Conservation (phyloP, 2,329 filamentous ascomycete species). For the Phoma sp. region DNA sequence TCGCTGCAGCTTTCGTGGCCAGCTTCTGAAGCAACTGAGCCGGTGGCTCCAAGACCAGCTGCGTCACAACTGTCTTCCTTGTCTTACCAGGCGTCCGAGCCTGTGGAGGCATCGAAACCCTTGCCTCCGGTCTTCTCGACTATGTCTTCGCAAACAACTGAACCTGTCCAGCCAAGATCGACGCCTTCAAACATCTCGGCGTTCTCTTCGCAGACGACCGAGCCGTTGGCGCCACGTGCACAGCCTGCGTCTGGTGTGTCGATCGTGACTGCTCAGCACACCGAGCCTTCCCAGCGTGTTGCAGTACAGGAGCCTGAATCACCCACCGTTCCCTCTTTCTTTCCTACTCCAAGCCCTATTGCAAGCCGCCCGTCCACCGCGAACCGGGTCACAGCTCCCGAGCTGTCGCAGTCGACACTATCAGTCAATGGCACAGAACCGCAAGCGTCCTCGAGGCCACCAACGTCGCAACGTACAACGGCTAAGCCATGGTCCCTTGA, state of each 20-base stretch:
- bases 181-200: conserved; percentile 24
- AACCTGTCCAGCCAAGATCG: conserved; percentile 26
- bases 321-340: conserved; percentile 40
- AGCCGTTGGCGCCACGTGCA: conserved; percentile 32
- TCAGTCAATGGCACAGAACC: conserved; percentile 39
- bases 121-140: conserved; percentile 23
- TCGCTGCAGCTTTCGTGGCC: conserved; percentile 27
- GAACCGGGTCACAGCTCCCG: conserved; percentile 23
- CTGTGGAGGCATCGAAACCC: conserved; percentile 22
- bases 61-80: conserved; percentile 17
- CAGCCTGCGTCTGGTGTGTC: conserved; percentile 28
- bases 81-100: conserved; percentile 32
- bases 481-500: conserved; percentile 38
- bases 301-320: conserved; percentile 37
- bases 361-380: conserved; percentile 38
- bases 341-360: conserved; percentile 29
- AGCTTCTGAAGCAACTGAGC: conserved; percentile 34
- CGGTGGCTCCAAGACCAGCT: conserved; percentile 8
- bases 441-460: conserved; percentile 34
- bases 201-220: conserved; percentile 31
- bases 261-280: conserved; percentile 35
- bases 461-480: conserved; percentile 36
- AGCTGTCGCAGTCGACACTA: conserved; percentile 37
- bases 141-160: conserved; percentile 26
- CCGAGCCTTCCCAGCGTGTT: conserved; percentile 32